Percentiles rank a stretch among this genome's conserved stretches.
These are phyloP conservation scores for Platanthera guangdongensis DNA, from an alignment of 106 monocot genomes.

Conservation along the genomic window DNA sequence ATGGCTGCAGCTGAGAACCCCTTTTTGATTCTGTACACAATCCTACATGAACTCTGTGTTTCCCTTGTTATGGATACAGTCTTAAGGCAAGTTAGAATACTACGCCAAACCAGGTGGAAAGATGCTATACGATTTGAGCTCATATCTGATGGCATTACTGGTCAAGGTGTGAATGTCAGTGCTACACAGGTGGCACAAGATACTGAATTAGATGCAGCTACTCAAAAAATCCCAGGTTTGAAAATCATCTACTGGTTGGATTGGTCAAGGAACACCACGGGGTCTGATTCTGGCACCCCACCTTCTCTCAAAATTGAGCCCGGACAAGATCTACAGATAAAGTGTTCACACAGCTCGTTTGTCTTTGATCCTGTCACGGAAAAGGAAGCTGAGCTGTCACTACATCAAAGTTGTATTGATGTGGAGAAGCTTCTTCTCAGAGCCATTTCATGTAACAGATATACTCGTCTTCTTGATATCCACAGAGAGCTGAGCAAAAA, in stretches of 20 bases:
- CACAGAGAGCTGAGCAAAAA: slow-evolving; percentile 66
- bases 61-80: slow-evolving; percentile 97
- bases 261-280: slow-evolving; percentile 34
- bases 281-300: slow-evolving; percentile 30
- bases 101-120: slow-evolving; percentile 87
- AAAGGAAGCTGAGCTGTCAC: slow-evolving; percentile 74
- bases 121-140: slow-evolving; percentile 93
- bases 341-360: slow-evolving; percentile 80
- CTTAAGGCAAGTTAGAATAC: slow-evolving; percentile 68
- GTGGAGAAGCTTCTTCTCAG: slow-evolving; percentile 75
- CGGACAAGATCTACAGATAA: slow-evolving; percentile 60
- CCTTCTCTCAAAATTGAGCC: slow-evolving; percentile 89
- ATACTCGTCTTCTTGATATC: slow-evolving; percentile 89
- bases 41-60: slow-evolving; percentile 87
- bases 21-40: slow-evolving; percentile 60
- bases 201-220: slow-evolving; percentile 52
- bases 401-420: slow-evolving; percentile 79
- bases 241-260: slow-evolving; percentile 91
- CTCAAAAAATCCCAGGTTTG: slow-evolving; percentile 71
- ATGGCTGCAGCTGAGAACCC: slow-evolving; percentile 91
- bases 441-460: slow-evolving; percentile 72
- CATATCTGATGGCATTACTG: slow-evolving; percentile 52
- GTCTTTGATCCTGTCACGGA: slow-evolving; percentile 74
- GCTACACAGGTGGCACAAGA: slow-evolving; percentile 50
- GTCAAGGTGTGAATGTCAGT: slow-evolving; percentile 41